Conservation (phyloP, 495 filamentous ascomycete species). For the Xylaria cubensis region DNA sequence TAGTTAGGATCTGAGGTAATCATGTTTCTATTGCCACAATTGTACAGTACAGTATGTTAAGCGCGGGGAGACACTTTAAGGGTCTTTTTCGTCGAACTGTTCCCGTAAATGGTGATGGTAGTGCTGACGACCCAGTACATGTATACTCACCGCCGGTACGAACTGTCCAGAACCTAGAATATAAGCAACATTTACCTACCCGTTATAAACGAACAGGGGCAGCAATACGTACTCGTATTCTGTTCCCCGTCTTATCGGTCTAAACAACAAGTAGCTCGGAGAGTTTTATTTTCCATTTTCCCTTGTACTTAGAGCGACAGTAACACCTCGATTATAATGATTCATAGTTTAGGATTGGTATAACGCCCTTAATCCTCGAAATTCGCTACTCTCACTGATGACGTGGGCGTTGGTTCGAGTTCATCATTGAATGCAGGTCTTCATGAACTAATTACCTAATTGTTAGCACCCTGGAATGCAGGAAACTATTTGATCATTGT, state of each 20-base stretch:
- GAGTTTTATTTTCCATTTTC: neutral
- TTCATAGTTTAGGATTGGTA: neutral
- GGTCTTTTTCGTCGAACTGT: neutral
- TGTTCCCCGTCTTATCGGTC: neutral
- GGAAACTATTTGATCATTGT: neutral
- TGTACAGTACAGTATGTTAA: neutral
- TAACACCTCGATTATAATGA: neutral
- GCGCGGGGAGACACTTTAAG: neutral
- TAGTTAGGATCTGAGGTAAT: slow-evolving; percentile 1
- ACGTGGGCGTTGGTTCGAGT: neutral
- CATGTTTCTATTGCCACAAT: neutral
- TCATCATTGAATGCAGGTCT: neutral
- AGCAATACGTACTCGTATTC: neutral
- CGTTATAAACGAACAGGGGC: neutral
- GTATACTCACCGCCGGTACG: slow-evolving; percentile 7
- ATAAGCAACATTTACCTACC: neutral
- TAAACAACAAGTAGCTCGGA: neutral
- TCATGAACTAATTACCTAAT: neutral
- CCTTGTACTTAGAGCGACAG: neutral
- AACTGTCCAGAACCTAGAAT: neutral
- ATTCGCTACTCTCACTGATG: neutral
- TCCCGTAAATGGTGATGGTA: neutral
- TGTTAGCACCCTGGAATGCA: neutral
- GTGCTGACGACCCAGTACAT: neutral
- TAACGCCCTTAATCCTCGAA: neutral